Conservation (phyloP, 192 early-diverging fungal genomes). For the Coemansia guatemalensis region DNA sequence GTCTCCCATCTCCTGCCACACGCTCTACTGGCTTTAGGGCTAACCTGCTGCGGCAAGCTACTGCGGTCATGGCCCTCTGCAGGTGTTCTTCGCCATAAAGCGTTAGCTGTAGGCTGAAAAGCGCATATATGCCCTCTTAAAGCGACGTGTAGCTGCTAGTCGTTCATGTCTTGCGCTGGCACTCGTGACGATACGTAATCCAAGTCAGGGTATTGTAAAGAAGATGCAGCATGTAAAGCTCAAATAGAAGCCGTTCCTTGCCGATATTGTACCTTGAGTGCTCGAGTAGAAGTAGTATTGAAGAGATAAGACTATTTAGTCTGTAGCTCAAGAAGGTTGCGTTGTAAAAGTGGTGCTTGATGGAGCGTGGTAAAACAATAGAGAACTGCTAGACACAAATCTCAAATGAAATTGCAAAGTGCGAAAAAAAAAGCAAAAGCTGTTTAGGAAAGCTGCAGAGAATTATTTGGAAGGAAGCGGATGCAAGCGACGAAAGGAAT, state of each 20-base stretch:
- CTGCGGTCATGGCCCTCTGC: neutral
- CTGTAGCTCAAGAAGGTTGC: neutral
- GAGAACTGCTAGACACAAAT: neutral
- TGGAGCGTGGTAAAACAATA: neutral
- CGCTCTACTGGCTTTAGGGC: neutral
- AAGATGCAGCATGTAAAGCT: neutral
- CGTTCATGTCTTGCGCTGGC: neutral
- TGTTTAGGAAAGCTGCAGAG: neutral
- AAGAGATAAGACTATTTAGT: neutral
- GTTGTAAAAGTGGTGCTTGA: neutral
- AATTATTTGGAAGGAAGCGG: neutral
- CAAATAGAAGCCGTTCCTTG: neutral
- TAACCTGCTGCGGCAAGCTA: neutral
- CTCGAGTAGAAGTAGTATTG: neutral
- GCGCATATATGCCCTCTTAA: neutral
- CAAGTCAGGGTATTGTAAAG: constrained; percentile 2
- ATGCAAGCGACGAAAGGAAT: neutral
- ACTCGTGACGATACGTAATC: neutral
- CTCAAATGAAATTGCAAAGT: neutral
- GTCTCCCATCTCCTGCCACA: neutral
- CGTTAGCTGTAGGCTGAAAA: neutral
- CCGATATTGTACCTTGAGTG: constrained; percentile 7
- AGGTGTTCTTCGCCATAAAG: neutral
- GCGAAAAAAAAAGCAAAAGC: neutral
- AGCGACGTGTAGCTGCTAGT: neutral